Evolutionary conservation across 768 basidiomycete genomes (phyloP), one percentile per base, ranked within the genome.

Genomic region (Mrakia gelida): DNA sequence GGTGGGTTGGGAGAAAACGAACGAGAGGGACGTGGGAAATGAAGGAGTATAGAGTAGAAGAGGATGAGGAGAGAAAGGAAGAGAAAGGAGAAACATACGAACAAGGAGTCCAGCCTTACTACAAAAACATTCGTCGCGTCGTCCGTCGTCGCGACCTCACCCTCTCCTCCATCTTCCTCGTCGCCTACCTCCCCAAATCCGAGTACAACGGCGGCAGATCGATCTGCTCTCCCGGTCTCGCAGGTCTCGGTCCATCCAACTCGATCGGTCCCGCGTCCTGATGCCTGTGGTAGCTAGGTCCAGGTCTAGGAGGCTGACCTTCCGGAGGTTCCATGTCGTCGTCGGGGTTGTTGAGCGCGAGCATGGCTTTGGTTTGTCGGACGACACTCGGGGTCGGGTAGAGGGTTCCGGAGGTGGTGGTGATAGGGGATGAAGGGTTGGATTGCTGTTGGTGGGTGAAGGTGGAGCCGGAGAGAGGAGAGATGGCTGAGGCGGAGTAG

Each of bases 141-240:
- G 5, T 45, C 41, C 45, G 49, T 52, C 49, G 49, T 15, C 49
- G 49, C 49, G 49, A 18, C 49, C 18, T 21, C 49, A 16, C 1
- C 49, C 15, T 43, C 41, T 11, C 41, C 11, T 15, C 45, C 34
- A 10, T 38, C 38, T 26, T 9, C 49, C 18, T 52, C 49, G 18
- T 52, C n/a, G n/a, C n/a, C 21, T 34, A 63, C 49, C 61, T 26
- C 21, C 49, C 28, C 21, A 75, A 10, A 26, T 76, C 75, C 3
- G 65, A 43, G 54, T 76, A 76, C 63, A 76, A 26, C 28, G 75
- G 75, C 32, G 75, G 75, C n/a, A 76, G 61, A 32, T 76, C 75
- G 38, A 76, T 45, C 75, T 30, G 49, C 75, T 71, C 75, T 9
- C 75, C 75, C 6, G 32, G 26, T 23, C 65, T 68, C 10, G 49